Evolutionary conservation across 1,284 basidiomycete species (phyloP), one percentile per base, ranked within the genome.

Genomic region (Phlebopus sp.): DNA sequence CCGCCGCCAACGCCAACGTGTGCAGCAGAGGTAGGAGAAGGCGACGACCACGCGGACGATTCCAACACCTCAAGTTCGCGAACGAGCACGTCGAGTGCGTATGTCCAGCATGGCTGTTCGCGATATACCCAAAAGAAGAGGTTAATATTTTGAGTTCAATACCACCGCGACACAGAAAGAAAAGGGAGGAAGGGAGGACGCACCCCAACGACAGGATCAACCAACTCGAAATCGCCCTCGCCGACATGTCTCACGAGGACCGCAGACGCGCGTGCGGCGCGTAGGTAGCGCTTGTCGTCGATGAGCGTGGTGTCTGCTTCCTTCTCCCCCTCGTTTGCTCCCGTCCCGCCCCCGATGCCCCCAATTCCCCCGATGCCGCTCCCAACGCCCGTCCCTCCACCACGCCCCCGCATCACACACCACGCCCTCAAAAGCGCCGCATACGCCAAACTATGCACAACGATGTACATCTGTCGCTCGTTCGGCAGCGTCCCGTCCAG

Each of bases 201-300:
- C 69, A 88, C 85, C 49, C 82, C 84, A 52, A 88, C 73, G 54
- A 87, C 78, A 18, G 86, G 86, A 68, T 89, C 86, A 27, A 89
- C 72, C 62, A 79, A 84, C 35, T 77, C 74, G 51, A 78, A 84
- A 58, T 87, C 84, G 57, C 75, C 65, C 31, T 86, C 83, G 21
- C 72, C 64, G 48, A 86, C 71, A 51, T 79, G 76, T 58, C 81
- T 81, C 56, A 81, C 75, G 56, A 87, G 68, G 37, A 74, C 69
- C 38, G 79, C 74, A 53, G 77, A 76, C 19, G 77, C 70, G 41
- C 79, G 74, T 19, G 83, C 81, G 18, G 85, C 80, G 46, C 69
- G 74, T 40, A 80, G n/a, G n/a, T n/a, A n/a, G n/a, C n/a, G n/a
- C n/a, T n/a, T n/a, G n/a, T n/a, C n/a, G n/a, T n/a, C n/a, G n/a